Percentiles rank a stretch among this genome's conserved stretches.
Conservation (phyloP, 129 eudicot species). For the Chrysanthemum lavandulifolium region DNA sequence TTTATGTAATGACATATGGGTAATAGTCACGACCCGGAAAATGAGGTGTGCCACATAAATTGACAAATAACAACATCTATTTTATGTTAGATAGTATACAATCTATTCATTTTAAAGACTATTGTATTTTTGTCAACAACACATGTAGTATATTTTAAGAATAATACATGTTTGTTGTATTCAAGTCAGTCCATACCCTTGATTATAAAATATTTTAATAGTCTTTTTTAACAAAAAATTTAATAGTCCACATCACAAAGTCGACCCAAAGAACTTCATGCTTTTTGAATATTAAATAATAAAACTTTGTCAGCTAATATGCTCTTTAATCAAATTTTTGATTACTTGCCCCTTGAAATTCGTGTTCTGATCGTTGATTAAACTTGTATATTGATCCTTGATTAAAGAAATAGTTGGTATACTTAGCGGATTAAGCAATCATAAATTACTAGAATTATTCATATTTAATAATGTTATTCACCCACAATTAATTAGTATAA, state of each 20-base stretch:
- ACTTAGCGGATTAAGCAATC: not conserved
- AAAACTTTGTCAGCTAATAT: not conserved
- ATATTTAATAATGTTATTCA: not conserved
- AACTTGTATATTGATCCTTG: too few species aligned
- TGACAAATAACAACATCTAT: not conserved
- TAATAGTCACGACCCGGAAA: not conserved
- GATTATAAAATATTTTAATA: not conserved
- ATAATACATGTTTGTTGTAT: slow-evolving; percentile 7
- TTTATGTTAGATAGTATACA: slow-evolving; percentile 13
- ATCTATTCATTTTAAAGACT: slow-evolving; percentile 4
- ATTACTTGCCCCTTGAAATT: slow-evolving; percentile 13
- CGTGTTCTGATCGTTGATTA: not conserved
- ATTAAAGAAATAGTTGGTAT: not conserved
- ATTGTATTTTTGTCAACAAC: slow-evolving; percentile 7
- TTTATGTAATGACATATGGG: not conserved
- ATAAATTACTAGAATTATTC: not conserved
- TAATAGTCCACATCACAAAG: slow-evolving; percentile 10
- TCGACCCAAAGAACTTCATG: slow-evolving; percentile 17
- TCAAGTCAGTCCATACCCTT: slow-evolving; percentile 1
- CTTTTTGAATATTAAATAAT: not conserved
- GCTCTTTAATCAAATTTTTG: not conserved
- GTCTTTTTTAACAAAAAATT: not conserved
- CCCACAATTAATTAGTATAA: not conserved
- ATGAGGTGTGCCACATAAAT: not conserved
- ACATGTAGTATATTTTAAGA: not conserved